Base-by-base conservation (phyloP, 2,329 filamentous ascomycete genomes). In the Diaporthe australafricana region DNA sequence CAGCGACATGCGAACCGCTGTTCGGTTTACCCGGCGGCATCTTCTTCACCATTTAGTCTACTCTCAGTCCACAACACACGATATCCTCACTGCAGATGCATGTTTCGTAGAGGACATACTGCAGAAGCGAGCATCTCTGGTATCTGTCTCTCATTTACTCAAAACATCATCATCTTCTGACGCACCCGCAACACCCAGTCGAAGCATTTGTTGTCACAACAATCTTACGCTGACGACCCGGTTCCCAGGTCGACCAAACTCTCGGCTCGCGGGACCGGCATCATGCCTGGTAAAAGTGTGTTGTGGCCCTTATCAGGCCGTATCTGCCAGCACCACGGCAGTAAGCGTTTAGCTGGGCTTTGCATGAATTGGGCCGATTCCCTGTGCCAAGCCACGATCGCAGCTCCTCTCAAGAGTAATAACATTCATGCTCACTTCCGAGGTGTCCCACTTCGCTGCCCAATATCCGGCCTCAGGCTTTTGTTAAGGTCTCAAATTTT, bases 211-310 rank as follows among this genome's bases (percentile, higher is more conserved):
- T 65, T 65, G 60, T 65, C 30, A 65, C n/a, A 38, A 50, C 45
- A 65, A 65, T 65, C 30, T 27, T 27, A 25, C 45, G 60, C 45
- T 65, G 35, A 42, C 60, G n/a, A 38, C 20, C 38, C 60, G 60
- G 60, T 65, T 65, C 60, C 60, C 60, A 65, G 60, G 60, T 50
- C 60, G 60, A 65, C 60, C 60, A 65, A 65, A 65, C 60, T 50
- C n/a, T 50, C 60, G 45, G 42, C 38, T 17, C 45, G 32, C 20
- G 2, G 14, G 30, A 65, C 60, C 60, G 20, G 60, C 60, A 65
- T 65, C 14, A 65, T 65, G 60, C 60, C 45, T 65, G 60, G 42
- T 63, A 25, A 7, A 17, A 57, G 20, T 47, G 27, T 38, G 60
- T 20, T 50, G 60, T 65, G 60, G 60, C 60, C 14, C 42, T 65